A percentile compares a stretch with the other conserved stretches of the same genome.
Conservation (phyloP, 2,329 filamentous ascomycete species). For the Phaeosphaeriaceae sp. region DNA sequence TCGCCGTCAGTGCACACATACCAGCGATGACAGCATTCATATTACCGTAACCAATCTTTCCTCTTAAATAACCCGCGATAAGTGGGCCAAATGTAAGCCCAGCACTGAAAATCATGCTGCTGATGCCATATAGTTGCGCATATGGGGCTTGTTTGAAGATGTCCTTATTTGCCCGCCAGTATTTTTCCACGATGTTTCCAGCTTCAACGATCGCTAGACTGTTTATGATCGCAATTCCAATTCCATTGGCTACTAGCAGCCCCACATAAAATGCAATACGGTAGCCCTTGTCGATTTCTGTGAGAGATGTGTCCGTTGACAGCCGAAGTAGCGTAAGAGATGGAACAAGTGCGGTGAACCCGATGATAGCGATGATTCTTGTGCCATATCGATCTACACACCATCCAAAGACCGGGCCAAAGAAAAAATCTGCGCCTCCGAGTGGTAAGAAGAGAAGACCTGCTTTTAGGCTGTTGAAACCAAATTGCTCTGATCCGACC, state of each 20-base stretch:
- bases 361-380: constrained; percentile 50
- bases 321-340: constrained; percentile 53
- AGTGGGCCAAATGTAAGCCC: constrained; percentile 67
- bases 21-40: constrained; percentile 61
- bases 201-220: constrained; percentile 64
- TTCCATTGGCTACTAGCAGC: constrained; percentile 56
- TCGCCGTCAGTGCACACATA: constrained; percentile 53
- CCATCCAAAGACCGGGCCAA: constrained; percentile 57
- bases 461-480: constrained; percentile 52
- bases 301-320: constrained; percentile 30
- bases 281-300: constrained; percentile 14
- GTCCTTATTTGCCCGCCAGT: constrained; percentile 61
- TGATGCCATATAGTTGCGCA: constrained; percentile 70
- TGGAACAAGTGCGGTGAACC: constrained; percentile 53
- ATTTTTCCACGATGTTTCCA: constrained; percentile 61
- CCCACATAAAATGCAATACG: constrained; percentile 56
- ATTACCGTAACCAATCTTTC: constrained; percentile 62
- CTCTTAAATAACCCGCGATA: constrained; percentile 59
- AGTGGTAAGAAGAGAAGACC: constrained; percentile 57
- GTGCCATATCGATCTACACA: constrained; percentile 55
- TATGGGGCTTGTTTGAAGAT: constrained; percentile 66
- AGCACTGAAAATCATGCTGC: constrained; percentile 66
- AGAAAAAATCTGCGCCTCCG: constrained; percentile 51
- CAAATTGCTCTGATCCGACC: constrained; percentile 51
- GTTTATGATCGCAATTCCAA: constrained; percentile 61